These are phyloP conservation scores for Escovopsis weberi DNA, from an alignment of 2,329 filamentous ascomycete genomes.

Conservation along the genomic window DNA sequence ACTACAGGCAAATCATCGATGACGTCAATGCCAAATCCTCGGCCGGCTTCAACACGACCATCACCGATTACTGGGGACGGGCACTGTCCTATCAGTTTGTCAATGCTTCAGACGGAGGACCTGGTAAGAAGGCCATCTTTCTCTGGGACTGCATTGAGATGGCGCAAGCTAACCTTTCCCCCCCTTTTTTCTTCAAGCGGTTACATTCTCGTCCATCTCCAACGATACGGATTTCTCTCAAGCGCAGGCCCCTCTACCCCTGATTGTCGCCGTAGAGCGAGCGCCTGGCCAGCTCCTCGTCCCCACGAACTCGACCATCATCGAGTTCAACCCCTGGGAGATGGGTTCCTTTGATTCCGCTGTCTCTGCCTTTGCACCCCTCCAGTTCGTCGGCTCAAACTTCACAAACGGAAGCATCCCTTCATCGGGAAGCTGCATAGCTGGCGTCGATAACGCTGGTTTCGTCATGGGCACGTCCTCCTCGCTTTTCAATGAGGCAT, in stretches of 20 bases:
- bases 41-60: constrained; percentile 40
- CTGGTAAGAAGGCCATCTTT: constrained; percentile 17
- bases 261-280: constrained; percentile 57
- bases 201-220: constrained; percentile 58
- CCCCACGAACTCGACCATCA: constrained; percentile 58
- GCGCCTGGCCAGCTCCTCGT: constrained; percentile 46
- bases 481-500: constrained; percentile 67
- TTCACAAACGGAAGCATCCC: constrained; percentile 49
- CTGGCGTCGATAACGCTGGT: constrained; percentile 69
- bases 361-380: constrained; percentile 54
- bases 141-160: not conserved
- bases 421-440: constrained; percentile 45
- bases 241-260: constrained; percentile 54
- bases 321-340: constrained; percentile 68
- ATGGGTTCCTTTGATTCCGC: constrained; percentile 65
- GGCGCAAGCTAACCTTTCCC: not conserved
- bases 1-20: constrained; percentile 45
- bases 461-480: constrained; percentile 79
- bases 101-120: constrained; percentile 54
- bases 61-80: constrained; percentile 74
- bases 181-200: constrained; percentile 23
- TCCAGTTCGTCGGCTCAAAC: constrained; percentile 57
- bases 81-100: constrained; percentile 66
- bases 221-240: constrained; percentile 42
- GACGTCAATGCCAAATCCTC: constrained; percentile 46